Conservation (phyloP, 495 filamentous ascomycete species). For the Penicillium chermesinum region DNA sequence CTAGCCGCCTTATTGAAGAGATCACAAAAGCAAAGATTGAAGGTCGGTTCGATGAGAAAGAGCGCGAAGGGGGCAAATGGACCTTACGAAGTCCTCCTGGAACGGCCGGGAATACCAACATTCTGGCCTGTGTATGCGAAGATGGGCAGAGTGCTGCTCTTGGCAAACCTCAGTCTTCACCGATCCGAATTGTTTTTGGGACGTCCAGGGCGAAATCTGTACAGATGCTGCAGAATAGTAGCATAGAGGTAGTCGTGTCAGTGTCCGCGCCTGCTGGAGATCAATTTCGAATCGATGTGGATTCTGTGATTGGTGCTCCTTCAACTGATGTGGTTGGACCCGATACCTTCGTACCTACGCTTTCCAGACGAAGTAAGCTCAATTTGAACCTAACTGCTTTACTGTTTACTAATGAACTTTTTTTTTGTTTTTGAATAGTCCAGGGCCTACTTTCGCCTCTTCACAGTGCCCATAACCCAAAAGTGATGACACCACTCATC, state of each 20-base stretch:
- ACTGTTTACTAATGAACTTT: not conserved
- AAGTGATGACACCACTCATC: slow-evolving; percentile 51
- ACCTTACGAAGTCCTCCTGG: slow-evolving; percentile 62
- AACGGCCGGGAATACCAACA: slow-evolving; percentile 53
- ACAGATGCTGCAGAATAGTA: slow-evolving; percentile 25
- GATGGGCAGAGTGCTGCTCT: slow-evolving; percentile 40
- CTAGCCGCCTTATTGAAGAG: slow-evolving; percentile 75
- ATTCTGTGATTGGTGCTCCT: slow-evolving; percentile 54
- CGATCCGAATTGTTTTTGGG: slow-evolving; percentile 37
- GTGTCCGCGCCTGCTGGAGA: slow-evolving; percentile 29
- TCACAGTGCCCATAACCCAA: slow-evolving; percentile 61
- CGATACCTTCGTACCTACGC: slow-evolving; percentile 62
- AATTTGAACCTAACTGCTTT: slow-evolving; percentile 25
- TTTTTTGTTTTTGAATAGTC: slow-evolving; percentile 13
- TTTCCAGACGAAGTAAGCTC: slow-evolving; percentile 62
- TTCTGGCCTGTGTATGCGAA: slow-evolving; percentile 75
- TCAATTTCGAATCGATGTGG: slow-evolving; percentile 56
- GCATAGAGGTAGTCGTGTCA: slow-evolving; percentile 37
- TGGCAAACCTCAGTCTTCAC: slow-evolving; percentile 24
- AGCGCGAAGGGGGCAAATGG: slow-evolving; percentile 77
- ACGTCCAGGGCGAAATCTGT: slow-evolving; percentile 26
- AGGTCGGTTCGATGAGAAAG: slow-evolving; percentile 68
- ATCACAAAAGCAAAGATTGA: slow-evolving; percentile 81
- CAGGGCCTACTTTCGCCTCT: slow-evolving; percentile 61
- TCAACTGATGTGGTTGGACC: slow-evolving; percentile 63